Evolutionary conservation across 2,329 filamentous ascomycete genomes (phyloP), one percentile per base, ranked within the genome.

Genomic region (Diplodia corticola): DNA sequence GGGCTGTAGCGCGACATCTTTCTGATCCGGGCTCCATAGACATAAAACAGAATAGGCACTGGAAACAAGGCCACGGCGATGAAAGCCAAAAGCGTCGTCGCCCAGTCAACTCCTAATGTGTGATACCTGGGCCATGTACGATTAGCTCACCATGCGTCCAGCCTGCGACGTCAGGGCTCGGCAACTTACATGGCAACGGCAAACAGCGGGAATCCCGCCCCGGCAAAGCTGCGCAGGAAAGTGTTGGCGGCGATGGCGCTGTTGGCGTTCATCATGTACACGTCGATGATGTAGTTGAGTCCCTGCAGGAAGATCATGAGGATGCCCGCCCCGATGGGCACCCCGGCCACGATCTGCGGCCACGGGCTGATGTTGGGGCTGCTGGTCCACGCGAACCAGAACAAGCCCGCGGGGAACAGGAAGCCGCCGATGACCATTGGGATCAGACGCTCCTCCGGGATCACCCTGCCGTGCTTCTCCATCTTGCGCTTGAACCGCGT

Each of bases 331-430:
- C 81, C 81, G 49, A 81, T 80, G 9, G 76, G 76, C 5, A 78
- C 73, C 5, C 79, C 78, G 1, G 78, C 73, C 3, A 81, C 67
- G 26, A 81, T 77, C 67, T 81, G 80, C 1, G 76, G 75, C 12
- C 79, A 77, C 77, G 78, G 80, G 2, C 71, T 74, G 53, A 80
- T 81, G 66, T 77, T 77, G 9, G 74, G 76, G 55, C 81, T 76
- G 1, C 78, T 81, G 0, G 84, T 84, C 83, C 82, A 85, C 0
- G 79, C 81, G 67, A 85, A 85, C 82, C 81, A 83, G 69, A 85
- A 84, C 26, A 86, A 73, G 0, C 82, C 80, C 9, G 78, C 74
- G 1, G 81, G 79, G 3, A 84, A 75, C 15, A 85, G 67, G 5
- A 82, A 79, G 3, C 83, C 85, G 2, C 85, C 86, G 10, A 83